Evolutionary conservation across 2,329 filamentous ascomycete species (phyloP).

Genomic region (Diplodia sapinea): DNA sequence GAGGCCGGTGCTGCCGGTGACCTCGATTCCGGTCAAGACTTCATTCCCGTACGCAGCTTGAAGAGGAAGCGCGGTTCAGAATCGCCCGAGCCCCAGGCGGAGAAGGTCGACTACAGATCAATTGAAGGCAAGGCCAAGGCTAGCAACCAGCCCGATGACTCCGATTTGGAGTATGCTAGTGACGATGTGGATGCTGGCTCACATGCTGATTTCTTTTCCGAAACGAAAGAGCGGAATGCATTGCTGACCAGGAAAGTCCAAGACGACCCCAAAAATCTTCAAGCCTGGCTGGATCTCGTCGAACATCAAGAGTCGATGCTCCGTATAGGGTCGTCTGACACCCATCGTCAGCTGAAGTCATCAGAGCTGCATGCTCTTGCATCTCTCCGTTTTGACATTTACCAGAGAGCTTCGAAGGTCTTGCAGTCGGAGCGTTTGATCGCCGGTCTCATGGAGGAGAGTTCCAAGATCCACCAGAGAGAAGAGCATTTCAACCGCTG

Average conservation of each 20-base stretch:
- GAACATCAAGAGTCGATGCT: slow-evolving; percentile 76
- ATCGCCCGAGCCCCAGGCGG: slow-evolving; percentile 33
- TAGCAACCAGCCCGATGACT: slow-evolving; percentile 38
- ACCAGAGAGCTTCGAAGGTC: slow-evolving; percentile 74
- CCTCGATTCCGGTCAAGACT: slow-evolving; percentile 38
- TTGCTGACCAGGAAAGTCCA: slow-evolving; percentile 69
- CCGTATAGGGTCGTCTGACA: slow-evolving; percentile 50
- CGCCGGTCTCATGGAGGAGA: slow-evolving; percentile 74
- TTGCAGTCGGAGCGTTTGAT: slow-evolving; percentile 62
- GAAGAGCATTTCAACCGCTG: slow-evolving; percentile 68
- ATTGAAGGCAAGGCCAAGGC: slow-evolving; percentile 43
- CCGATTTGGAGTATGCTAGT: slow-evolving; percentile 46
- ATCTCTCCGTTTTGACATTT: slow-evolving; percentile 79
- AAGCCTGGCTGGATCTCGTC: slow-evolving; percentile 79
- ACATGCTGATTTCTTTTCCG: slow-evolving; percentile 36
- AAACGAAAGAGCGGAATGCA: slow-evolving; percentile 59
- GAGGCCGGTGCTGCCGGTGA: slow-evolving; percentile 1
- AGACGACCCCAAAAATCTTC: slow-evolving; percentile 68
- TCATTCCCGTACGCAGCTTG: slow-evolving; percentile 38
- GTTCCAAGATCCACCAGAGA: slow-evolving; percentile 73
- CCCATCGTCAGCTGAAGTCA: slow-evolving; percentile 55
- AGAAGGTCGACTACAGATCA: slow-evolving; percentile 46
- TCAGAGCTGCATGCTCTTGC: slow-evolving; percentile 73
- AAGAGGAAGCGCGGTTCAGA: slow-evolving; percentile 37
- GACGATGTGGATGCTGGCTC: slow-evolving; percentile 34